Percentiles rank a stretch among this genome's conserved stretches.
Conservation (phyloP, 768 basidiomycete genomes). For the Lentinula sp. region DNA sequence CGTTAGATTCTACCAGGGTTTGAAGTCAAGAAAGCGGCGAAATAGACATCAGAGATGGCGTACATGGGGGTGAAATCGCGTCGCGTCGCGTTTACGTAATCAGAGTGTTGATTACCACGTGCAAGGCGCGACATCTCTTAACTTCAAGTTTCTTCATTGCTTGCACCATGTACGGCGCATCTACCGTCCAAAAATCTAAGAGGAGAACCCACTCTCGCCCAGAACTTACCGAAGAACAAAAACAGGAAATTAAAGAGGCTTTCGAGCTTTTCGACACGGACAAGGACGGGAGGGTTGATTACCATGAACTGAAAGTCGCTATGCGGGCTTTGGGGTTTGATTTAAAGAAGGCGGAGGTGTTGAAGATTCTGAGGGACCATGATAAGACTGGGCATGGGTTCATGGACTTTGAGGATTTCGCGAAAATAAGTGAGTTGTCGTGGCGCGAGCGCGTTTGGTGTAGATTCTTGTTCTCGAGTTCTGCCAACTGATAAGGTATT, state of each 20-base stretch:
- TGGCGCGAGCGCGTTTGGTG: background rate
- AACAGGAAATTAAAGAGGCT: slow-evolving; percentile 96
- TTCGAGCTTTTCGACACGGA: slow-evolving; percentile 99
- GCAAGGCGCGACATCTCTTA: too few species aligned
- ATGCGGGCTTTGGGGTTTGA: slow-evolving; percentile 98
- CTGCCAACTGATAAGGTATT: slow-evolving; percentile 7
- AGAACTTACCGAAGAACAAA: slow-evolving; percentile 83
- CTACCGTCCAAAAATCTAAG: slow-evolving; percentile 68
- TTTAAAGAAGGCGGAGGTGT: slow-evolving; percentile 95
- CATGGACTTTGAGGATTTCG: slow-evolving; percentile 93
- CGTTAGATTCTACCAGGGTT: too few species aligned
- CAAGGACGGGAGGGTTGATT: slow-evolving; percentile 94
- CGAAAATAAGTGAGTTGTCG: slow-evolving; percentile 75
- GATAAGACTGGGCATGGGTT: slow-evolving; percentile 77
- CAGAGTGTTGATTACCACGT: too few species aligned
- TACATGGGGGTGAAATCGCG: too few species aligned
- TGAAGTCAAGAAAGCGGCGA: too few species aligned
- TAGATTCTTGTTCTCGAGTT: slow-evolving; percentile 9
- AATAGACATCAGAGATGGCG: too few species aligned
- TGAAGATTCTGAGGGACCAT: slow-evolving; percentile 89
- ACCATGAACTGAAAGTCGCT: slow-evolving; percentile 98
- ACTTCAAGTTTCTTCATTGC: background rate
- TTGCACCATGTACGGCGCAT: slow-evolving; percentile 55
- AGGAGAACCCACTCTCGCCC: slow-evolving; percentile 70
- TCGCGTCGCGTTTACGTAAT: too few species aligned